phyloP scores from a whole-genome alignment of 805 yeast species.

The Monosporozyma unispora region DNA sequence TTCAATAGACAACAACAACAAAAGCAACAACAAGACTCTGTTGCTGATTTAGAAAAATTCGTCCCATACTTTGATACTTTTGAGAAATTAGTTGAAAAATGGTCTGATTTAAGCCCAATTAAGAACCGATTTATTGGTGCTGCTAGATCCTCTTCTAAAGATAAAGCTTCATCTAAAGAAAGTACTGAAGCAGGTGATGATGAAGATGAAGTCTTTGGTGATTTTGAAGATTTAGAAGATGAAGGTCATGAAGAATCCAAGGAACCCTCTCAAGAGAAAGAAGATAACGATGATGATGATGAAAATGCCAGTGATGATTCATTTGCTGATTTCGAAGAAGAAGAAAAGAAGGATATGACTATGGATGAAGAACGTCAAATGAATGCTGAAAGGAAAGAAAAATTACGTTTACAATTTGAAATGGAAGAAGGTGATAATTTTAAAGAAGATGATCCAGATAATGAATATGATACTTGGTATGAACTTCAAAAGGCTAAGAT shows the following conservation, averaged over 20 bases:
- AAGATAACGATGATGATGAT: constrained; percentile 7
- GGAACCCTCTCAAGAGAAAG: constrained; percentile 2
- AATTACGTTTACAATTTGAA: constrained; percentile 81
- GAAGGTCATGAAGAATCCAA: constrained; percentile 10
- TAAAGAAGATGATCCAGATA: constrained; percentile 73
- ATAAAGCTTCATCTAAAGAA: constrained; percentile 18
- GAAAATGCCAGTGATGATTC: constrained; percentile 32
- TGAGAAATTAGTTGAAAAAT: constrained; percentile 24
- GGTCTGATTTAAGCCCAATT: constrained; percentile 22
- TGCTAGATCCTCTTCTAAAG: constrained; percentile 24
- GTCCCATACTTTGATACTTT: constrained; percentile 30
- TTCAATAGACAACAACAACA: background rate
- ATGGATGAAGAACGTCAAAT: constrained; percentile 67
- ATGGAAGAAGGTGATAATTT: constrained; percentile 53
- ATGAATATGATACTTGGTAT: constrained; percentile 93
- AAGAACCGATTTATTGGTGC: constrained; percentile 28
- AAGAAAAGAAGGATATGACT: constrained; percentile 36
- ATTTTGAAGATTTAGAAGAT: constrained; percentile 41
- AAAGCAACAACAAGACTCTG: constrained; percentile 5
- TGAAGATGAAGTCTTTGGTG: constrained; percentile 46
- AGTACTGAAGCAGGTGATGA: constrained; percentile 30
- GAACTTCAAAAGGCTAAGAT: constrained; percentile 94
- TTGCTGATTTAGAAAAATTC: constrained; percentile 27
- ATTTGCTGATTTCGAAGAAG: constrained; percentile 35
- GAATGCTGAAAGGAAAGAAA: constrained; percentile 85